Base-by-base conservation (phyloP, 2,329 filamentous ascomycete species). In the Pezicula rhizophila region DNA sequence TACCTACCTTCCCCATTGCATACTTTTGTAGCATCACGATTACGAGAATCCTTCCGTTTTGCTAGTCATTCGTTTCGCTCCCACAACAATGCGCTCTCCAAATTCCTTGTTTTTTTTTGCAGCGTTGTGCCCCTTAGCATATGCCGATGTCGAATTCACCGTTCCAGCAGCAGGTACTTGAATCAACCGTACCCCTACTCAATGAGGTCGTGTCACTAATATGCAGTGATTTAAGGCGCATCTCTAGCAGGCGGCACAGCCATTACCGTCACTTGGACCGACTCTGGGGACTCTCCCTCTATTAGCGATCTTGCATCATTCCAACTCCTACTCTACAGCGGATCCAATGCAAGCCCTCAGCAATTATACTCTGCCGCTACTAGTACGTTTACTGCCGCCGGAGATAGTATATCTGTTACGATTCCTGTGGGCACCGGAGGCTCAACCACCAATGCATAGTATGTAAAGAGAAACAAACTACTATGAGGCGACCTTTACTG, bases 271-370 rank as follows among this genome's bases (percentile, higher is more conserved):
- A 67, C 71, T 55, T 85, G 80, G 80, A 68, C 70, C 50, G 79
- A 84, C 15, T 74, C 73, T 25, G 75, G 75, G 37, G 66, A 66
- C 17, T 64, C 69, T 39, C 78, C 80, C 2, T 60, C 66, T 3
- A 61, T 82, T 33, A 60, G 72, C 7, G 70, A 77, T 49, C 68
- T 83, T 38, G 63, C 67, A 2, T 70, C 71, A 15, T 87, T 81
- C 63, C 69, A 77, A 52, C 64, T 87, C 42, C 77, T 76, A 55
- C 67, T 87, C 18, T 79, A 78, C 58, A 76, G 78, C 6, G 82
- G 82, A 47, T 79, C 80, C 41, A 79, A 83, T 60, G 66, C 69
- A 2, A 68, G 65, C 15, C 66, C 64, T 8, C 43, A 47, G 67
- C 68, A 51, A 69, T 73, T 68, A 72, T 79, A 65, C 45, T 42